phyloP scores from a whole-genome alignment of 257 asterid species.

The Scutellaria baicalensis region DNA sequence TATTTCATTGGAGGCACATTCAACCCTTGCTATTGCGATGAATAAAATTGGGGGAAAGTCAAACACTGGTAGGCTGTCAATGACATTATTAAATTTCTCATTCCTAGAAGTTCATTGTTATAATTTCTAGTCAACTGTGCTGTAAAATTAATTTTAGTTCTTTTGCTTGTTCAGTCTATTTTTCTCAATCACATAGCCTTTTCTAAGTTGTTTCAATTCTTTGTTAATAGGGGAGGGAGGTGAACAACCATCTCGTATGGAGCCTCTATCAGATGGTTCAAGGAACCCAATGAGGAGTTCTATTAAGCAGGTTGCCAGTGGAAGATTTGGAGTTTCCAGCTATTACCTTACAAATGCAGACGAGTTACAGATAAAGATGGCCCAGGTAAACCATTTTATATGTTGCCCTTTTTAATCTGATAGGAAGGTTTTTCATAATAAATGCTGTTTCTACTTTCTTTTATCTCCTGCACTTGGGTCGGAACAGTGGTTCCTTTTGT shows the following conservation, averaged over 20 bases:
- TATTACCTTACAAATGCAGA: constrained; percentile 95
- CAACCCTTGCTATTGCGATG: constrained; percentile 96
- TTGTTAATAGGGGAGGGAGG: constrained; percentile 89
- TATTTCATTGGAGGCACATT: constrained; percentile 90
- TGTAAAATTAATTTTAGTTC: neutral
- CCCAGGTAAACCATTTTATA: constrained; percentile 58
- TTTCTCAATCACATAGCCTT: neutral
- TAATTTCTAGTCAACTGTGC: neutral
- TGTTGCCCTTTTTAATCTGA: neutral
- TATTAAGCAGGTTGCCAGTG: constrained; percentile 98
- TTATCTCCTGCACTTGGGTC: constrained; percentile 17
- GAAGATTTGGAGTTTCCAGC: constrained; percentile 98
- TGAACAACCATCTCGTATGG: constrained; percentile 98
- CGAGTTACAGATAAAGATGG: constrained; percentile 96
- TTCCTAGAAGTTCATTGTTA: neutral
- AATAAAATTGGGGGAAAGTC: constrained; percentile 93
- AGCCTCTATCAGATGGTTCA: constrained; percentile 87
- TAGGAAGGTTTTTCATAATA: neutral
- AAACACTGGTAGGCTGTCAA: constrained; percentile 60
- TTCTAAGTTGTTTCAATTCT: neutral
- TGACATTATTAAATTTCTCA: neutral
- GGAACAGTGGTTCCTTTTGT: constrained; percentile 36
- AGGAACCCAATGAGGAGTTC: constrained; percentile 91
- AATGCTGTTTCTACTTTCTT: constrained; percentile 1
- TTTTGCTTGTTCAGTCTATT: neutral